phyloP scores from a whole-genome alignment of 1,139 yeast genomes.

The Suhomyces bribrorum region DNA sequence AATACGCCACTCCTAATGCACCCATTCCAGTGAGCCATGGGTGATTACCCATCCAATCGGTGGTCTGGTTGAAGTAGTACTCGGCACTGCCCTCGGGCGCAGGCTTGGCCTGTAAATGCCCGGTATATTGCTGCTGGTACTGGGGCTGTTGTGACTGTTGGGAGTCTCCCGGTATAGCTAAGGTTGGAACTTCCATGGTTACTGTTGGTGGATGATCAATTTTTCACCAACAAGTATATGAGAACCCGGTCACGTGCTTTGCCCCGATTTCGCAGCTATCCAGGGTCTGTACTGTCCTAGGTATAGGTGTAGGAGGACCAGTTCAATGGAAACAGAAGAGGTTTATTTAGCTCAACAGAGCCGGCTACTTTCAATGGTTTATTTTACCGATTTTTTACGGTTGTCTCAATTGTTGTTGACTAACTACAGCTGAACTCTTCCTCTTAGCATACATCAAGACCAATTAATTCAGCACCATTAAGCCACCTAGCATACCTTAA shows the following conservation, averaged over 20 bases:
- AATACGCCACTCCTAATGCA: conserved; percentile 62
- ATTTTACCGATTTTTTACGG: no score
- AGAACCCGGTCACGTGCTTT: conserved; percentile 5
- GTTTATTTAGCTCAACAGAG: no score
- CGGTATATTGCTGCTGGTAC: conserved; percentile 32
- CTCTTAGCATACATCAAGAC: no score
- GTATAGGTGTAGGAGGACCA: no score
- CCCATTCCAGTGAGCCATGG: conserved; percentile 78
- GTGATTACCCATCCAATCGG: conserved; percentile 69
- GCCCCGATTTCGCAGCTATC: no score
- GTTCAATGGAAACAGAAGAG: no score
- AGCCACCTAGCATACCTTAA: no score
- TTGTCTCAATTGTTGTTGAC: no score
- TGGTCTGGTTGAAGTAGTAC: conserved; percentile 66
- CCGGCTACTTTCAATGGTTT: no score
- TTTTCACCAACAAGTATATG: conserved; percentile 3
- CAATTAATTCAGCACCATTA: no score
- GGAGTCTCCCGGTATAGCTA: conserved; percentile 60
- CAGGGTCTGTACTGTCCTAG: no score
- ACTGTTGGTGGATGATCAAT: conserved; percentile 1
- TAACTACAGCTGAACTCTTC: no score
- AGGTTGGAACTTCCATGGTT: conserved; percentile 55
- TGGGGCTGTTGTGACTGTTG: conserved; percentile 18
- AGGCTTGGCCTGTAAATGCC: conserved; percentile 42
- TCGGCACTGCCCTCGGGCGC: conserved; percentile 57